Evolutionary conservation across 2,329 filamentous ascomycete genomes (phyloP), one percentile per base, ranked within the genome.

Genomic region (Sporothrix curviconia): DNA sequence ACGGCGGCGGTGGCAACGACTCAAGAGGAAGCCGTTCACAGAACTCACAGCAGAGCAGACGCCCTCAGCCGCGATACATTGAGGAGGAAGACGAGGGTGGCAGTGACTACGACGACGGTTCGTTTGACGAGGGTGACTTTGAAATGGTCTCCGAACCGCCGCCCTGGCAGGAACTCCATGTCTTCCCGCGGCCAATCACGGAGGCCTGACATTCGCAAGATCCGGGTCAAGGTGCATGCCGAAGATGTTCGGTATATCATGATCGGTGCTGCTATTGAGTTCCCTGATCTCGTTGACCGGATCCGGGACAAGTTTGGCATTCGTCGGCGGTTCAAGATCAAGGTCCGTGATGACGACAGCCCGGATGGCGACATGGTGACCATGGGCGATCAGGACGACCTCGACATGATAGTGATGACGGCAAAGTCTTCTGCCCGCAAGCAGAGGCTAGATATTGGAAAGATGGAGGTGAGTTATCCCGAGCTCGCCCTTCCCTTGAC

Each of bases 181-280:
- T 74, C 78, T 7, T 74, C 76, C 9, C 76, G 82, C 40, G 78
- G 77, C n/a, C 74, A 76, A 24, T 84, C 83, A 7, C 76, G 83
- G 62, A 72, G 81, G 57, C 82, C 83, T 1, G 87, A 90, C 7
- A 77, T 94, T 58, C 83, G 82, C 61, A 87, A 92, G 71, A 85
- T 97, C 62, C 84, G 92, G 37, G 85, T 96, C 69, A 99, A 99
- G 76, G 91, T 96, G 1, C 92, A 97, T 68, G 85, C 83, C 1
- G 88, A 90, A 44, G 94, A 99, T 67, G 94, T 91, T 32, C 85
- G 95, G 60, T 96, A 96, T 70, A 88, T 97, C 63, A 91, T 96
- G 82, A 84, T 96, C 55, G 83, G 82, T 7, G 76, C 85, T 1
- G 81, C 82, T 2, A 80, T 90, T 12, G 83, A 86, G 60, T 96